Conservation (phyloP, 805 yeast genomes). For the Zygoascus bituminiphila region DNA sequence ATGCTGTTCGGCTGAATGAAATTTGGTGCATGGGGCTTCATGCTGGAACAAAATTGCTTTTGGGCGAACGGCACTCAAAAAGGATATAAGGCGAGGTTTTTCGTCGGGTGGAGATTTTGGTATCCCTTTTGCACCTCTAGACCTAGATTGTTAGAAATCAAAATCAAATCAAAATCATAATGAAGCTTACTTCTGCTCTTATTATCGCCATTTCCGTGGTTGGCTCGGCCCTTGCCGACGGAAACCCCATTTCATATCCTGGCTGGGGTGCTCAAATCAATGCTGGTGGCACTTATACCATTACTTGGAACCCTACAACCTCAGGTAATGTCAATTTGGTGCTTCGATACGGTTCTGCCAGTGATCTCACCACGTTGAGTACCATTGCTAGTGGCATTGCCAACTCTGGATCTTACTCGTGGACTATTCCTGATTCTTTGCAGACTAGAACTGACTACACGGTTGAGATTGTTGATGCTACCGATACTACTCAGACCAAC, state of each 20-base stretch:
- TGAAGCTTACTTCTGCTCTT: not conserved
- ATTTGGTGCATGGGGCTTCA: not conserved
- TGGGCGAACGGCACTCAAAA: not conserved
- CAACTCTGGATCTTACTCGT: conserved; percentile 24
- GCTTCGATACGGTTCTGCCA: conserved; percentile 23
- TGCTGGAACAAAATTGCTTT: not conserved
- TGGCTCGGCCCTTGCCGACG: conserved; percentile 14
- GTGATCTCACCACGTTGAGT: conserved; percentile 17
- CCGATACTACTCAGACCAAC: conserved; percentile 16
- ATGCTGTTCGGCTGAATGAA: too few relatives aligned
- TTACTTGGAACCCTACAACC: conserved; percentile 27
- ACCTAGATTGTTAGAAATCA: too few relatives aligned
- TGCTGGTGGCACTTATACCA: conserved; percentile 21
- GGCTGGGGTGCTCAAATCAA: conserved; percentile 22
- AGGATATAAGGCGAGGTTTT: not conserved
- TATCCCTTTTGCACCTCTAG: not conserved
- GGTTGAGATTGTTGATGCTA: conserved; percentile 20
- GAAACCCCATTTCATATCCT: conserved; percentile 22
- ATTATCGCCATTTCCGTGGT: conserved; percentile 2
- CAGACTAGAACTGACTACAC: conserved; percentile 20
- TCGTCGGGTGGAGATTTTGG: too few relatives aligned
- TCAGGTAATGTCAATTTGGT: conserved; percentile 21
- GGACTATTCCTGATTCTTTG: conserved; percentile 22
- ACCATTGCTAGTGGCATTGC: conserved; percentile 23
- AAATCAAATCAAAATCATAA: not conserved